These are phyloP conservation scores for Sclerotinia minor DNA, from an alignment of 2,329 filamentous ascomycete genomes.

Conservation along the genomic window DNA sequence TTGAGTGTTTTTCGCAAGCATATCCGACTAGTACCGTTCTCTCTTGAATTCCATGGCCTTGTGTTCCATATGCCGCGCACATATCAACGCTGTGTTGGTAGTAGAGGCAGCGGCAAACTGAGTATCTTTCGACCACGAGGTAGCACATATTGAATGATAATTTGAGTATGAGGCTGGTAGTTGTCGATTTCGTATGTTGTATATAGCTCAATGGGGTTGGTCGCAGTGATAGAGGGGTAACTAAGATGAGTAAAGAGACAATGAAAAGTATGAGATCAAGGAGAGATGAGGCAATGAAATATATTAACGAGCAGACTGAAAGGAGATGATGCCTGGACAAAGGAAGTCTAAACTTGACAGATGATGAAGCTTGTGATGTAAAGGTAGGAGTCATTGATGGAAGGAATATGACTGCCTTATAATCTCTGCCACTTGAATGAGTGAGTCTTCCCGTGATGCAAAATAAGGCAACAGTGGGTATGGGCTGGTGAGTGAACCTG, in stretches of 20 bases:
- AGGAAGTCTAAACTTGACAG: conserved; percentile 37
- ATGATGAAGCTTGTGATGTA: conserved; percentile 35
- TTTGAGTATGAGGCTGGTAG: conserved; percentile 20
- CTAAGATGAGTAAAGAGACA: conserved; percentile 22
- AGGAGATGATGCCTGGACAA: conserved; percentile 39
- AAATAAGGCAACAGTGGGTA: conserved; percentile 38
- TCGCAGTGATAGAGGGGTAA: conserved; percentile 20
- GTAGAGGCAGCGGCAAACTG: conserved; percentile 70
- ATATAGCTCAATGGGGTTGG: conserved; percentile 5
- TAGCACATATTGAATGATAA: conserved; percentile 60
- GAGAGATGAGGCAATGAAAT: conserved; percentile 37
- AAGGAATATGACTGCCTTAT: conserved; percentile 41
- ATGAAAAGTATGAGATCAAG: conserved; percentile 22
- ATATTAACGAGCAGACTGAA: conserved; percentile 38
- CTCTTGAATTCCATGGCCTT: conserved; percentile 63
- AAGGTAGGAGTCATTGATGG: conserved; percentile 40
- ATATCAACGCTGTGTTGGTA: conserved; percentile 68
- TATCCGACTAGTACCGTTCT: conserved; percentile 71
- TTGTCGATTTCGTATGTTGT: background rate
- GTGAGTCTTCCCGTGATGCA: conserved; percentile 29
- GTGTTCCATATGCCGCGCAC: conserved; percentile 61
- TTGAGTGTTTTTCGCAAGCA: conserved; percentile 55
- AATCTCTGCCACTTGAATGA: conserved; percentile 30
- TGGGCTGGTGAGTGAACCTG: conserved; percentile 27
- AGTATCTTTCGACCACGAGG: conserved; percentile 68